Conservation (phyloP, 2,329 filamentous ascomycete genomes). For the Fusarium musae region DNA sequence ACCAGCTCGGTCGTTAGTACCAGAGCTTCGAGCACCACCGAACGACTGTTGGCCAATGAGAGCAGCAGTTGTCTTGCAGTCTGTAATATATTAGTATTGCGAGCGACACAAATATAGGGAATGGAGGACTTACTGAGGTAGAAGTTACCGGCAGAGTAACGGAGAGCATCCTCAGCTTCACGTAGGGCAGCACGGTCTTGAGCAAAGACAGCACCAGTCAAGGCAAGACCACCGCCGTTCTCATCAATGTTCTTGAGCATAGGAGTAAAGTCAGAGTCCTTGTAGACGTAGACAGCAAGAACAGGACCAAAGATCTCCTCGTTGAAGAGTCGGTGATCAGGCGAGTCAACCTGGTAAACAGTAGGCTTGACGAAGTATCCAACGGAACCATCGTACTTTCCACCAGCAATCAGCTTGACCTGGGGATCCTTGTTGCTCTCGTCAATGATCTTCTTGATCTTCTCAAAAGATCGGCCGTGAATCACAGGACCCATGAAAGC, state of each 20-base stretch:
- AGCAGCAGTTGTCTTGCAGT: conserved; percentile 67
- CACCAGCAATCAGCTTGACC: conserved; percentile 78
- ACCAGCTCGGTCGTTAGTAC: conserved; percentile 68
- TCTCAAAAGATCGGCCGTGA: conserved; percentile 82
- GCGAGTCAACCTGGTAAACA: conserved; percentile 79
- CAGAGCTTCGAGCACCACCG: conserved; percentile 62
- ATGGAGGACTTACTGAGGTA: conserved; percentile 56
- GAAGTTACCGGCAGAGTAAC: conserved; percentile 67
- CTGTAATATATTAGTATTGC: not conserved
- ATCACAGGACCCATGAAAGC: conserved; percentile 88
- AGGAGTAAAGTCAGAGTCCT: conserved; percentile 64
- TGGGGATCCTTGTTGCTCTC: conserved; percentile 79
- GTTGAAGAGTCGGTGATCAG: conserved; percentile 77
- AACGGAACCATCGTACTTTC: conserved; percentile 78
- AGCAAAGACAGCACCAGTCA: conserved; percentile 63
- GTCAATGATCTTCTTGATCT: conserved; percentile 80
- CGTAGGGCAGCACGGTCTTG: conserved; percentile 59
- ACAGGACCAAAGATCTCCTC: conserved; percentile 87
- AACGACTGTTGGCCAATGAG: conserved; percentile 68
- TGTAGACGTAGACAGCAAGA: conserved; percentile 79
- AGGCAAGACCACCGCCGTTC: conserved; percentile 55
- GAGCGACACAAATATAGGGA: too few species aligned
- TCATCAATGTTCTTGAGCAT: conserved; percentile 53
- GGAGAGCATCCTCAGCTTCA: conserved; percentile 61
- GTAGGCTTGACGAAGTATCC: conserved; percentile 89